A percentile compares a stretch with the other conserved stretches of the same genome.
Evolutionary conservation across 2,329 filamentous ascomycete species (phyloP).

Genomic region (Rutstroemia sydowiana): DNA sequence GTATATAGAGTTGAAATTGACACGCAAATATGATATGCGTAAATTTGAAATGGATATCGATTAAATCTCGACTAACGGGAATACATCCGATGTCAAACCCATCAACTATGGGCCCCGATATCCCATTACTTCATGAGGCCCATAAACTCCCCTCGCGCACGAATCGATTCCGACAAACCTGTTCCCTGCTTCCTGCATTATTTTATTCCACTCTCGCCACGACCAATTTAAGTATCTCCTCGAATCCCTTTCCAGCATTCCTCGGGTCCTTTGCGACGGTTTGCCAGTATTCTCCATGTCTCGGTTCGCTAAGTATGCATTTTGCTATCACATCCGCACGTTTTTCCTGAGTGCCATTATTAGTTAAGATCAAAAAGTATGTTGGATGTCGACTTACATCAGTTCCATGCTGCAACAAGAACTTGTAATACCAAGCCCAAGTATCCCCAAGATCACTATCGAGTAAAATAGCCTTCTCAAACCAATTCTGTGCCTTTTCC

Average conservation of each 20-base stretch:
- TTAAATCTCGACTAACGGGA: no score
- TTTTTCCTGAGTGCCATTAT: slow-evolving; percentile 56
- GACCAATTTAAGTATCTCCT: slow-evolving; percentile 79
- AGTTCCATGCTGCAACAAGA: slow-evolving; percentile 84
- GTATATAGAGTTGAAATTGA: no score
- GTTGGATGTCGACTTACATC: slow-evolving; percentile 39
- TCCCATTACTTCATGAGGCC: no score
- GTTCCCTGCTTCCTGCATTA: background rate
- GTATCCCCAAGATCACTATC: slow-evolving; percentile 84
- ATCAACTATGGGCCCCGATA: no score
- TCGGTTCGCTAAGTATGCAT: slow-evolving; percentile 75
- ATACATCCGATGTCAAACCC: no score
- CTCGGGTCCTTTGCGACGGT: slow-evolving; percentile 74
- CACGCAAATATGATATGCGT: no score
- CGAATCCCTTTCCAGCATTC: slow-evolving; percentile 66
- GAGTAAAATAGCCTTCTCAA: slow-evolving; percentile 86
- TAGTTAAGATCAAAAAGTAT: slow-evolving; percentile 1
- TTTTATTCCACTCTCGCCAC: slow-evolving; percentile 39
- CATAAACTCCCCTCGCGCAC: no score
- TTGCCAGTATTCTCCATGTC: slow-evolving; percentile 92
- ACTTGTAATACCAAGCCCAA: slow-evolving; percentile 98
- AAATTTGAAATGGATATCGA: no score
- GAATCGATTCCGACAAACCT: no score
- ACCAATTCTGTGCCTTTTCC: slow-evolving; percentile 94
- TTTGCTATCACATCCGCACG: slow-evolving; percentile 74